Evolutionary conservation across 768 basidiomycete genomes (phyloP), one percentile per base, ranked within the genome.

Genomic region (Crucibulum laeve): DNA sequence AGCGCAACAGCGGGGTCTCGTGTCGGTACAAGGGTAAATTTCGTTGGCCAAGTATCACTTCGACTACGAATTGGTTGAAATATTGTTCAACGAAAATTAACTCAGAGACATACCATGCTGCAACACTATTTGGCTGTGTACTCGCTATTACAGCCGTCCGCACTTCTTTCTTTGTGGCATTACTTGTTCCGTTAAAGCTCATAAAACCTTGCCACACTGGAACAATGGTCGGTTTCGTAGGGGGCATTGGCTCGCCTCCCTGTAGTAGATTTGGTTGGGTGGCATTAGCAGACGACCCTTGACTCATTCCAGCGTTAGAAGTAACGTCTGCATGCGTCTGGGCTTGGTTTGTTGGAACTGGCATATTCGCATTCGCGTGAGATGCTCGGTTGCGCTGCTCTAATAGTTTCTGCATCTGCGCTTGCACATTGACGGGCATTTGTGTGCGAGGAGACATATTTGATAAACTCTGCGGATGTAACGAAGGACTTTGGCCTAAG

Each of bases 181-280:
- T 56, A 40, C 60, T 64, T 21, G 54, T 53, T 4, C 74, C 77
- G 25, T 53, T 67, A 64, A 72, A 82, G 3, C 58, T 63, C 21
- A 84, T 54, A 1, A 58, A 50, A 5, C 80, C 81, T 15, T 65
- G 60, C 82, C 82, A 84, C 8, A 62, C 44, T n/a, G n/a, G n/a
- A 2, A 38, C 53, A 4, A 40, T 30, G 22, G 45, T 24, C n/a
- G 42, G 40, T 22, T 37, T 30, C 14, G 30, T 25, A 6, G 44
- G 7, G 13, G 33, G 45, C n/a, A n/a, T n/a, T n/a, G n/a, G n/a
- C n/a, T n/a, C n/a, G n/a, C n/a, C n/a, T n/a, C n/a, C n/a, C n/a
- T n/a, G n/a, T n/a, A n/a, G n/a, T n/a, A n/a, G n/a, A 15, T 32
- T 32, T 15, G 28, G 28, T 32, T 32, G n/a, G n/a, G n/a, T n/a